Evolutionary conservation across 1,284 basidiomycete species (phyloP), one percentile per base, ranked within the genome.

Genomic region (Phlebopus sp.): DNA sequence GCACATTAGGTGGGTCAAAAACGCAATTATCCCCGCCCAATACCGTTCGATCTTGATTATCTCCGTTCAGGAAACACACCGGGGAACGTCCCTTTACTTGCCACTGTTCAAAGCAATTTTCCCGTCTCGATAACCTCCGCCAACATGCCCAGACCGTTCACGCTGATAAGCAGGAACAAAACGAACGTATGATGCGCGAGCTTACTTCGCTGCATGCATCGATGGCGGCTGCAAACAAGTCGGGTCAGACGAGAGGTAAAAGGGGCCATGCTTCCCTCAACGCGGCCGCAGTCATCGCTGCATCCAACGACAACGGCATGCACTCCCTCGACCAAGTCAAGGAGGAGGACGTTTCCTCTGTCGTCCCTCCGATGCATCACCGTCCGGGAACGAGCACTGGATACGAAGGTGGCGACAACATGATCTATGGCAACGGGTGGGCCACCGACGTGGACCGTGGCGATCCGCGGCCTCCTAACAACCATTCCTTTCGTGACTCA

Each of bases 131-230:
- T 74, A 98, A 98, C 65, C 80, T 98, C 10, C 84, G 95, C 39
- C 95, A 97, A 63, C 95, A 98, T 68, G 91, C 94, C 0, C 90
- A 95, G 71, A 97, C 94, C 3, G 93, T 97, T 2, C 95, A 98
- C 63, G 85, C 92, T 21, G 92, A 97, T 63, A 90, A 89, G 70
- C 79, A 80, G 63, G 86, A 90, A 0, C 79, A 86, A 64, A 98
- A 97, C 74, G 91, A 95, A 65, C 73, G 79, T 37, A 94, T 95
- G 90, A 91, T 96, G 82, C 82, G 86, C 55, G 88, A 92, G 49
- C 82, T 97, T 50, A 89, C 89, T 30, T 80, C 84, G 3, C 78
- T 96, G 27, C 93, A 97, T 58, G 87, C 92, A 25, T 82, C 79
- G 42, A 90, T 97, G 83, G 81, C 82, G 17, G 84, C 84, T 11